Base-by-base conservation (phyloP, 1,139 yeast genomes). In the Wickerhamiella infanticola region DNA sequence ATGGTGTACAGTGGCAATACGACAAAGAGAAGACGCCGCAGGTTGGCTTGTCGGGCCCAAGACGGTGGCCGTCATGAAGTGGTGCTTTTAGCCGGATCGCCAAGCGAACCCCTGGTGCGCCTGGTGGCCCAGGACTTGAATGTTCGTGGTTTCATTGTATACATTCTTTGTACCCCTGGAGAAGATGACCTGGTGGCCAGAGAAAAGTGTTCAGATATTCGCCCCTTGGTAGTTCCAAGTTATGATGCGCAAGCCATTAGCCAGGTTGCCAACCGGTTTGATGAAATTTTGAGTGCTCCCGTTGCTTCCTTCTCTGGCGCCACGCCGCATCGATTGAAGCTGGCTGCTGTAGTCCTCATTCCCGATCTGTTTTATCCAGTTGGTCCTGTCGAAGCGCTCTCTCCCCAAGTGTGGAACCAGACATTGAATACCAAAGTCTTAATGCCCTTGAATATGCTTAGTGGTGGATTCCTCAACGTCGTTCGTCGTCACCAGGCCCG, bases 21-120 rank as follows among this genome's bases (percentile, higher is more conserved):
- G 48, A 42, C 31, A 43, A 37, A 37, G 25, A 43, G 45, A 35
- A 45, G 37, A 42, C 39, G 35, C 33, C 56, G 58, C 41, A 66
- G 94, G 54, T 65, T 79, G 50, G 94, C 86, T 0, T 69, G 72
- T 3, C 71, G 77, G 49, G 66, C 83, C 35, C 55, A 73, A 7
- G 79, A 79, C 53, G 94, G 93, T 0, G 83, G 84, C 2, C 65
- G 94, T 41, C 71, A 73, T 48, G 93, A 83, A 54, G 90, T 81
- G 4, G 75, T 83, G 0, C 65, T 84, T 33, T 65, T 84, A 5
- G 72, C 83, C 2, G 94, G 94, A 1, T 79, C 88, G 1, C 88
- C 90, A 1, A 71, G 77, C 0, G 93, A 82, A 51, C 86, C 88
- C 0, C 64, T 83, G 51, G 77, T 85, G 0, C 67, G 85, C 48